Percentiles rank a stretch among this genome's conserved stretches.
These are phyloP conservation scores for Amphirosellinia nigrospora DNA, from an alignment of 495 filamentous ascomycete genomes.

Conservation along the genomic window DNA sequence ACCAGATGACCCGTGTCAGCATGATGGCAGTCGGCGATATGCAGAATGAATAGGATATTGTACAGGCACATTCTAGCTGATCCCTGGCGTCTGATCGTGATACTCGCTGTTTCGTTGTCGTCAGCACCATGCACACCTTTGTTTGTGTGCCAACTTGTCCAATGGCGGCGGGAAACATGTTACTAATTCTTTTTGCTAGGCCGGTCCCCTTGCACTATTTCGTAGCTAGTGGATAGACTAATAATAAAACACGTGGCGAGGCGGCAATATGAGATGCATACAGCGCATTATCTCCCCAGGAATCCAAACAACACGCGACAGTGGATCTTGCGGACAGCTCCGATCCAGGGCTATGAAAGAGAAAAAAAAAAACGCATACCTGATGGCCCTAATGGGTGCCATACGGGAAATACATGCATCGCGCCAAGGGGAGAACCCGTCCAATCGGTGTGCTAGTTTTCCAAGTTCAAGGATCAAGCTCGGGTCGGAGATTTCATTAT, in stretches of 20 bases:
- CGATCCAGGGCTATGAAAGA: not conserved
- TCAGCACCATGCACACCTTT: not conserved
- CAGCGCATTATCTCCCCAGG: constrained; percentile 8
- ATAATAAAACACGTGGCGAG: constrained; percentile 22
- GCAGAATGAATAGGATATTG: constrained; percentile 10
- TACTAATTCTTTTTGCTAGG: not conserved
- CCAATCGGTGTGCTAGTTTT: constrained; percentile 16
- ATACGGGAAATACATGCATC: constrained; percentile 6
- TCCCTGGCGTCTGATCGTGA: not conserved
- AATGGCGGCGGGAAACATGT: not conserved
- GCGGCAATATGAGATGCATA: constrained; percentile 24
- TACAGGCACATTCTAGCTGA: constrained; percentile 3
- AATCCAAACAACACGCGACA: constrained; percentile 20
- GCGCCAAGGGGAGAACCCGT: not conserved
- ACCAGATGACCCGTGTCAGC: constrained; percentile 20
- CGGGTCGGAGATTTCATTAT: not conserved
- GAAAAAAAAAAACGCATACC: not conserved
- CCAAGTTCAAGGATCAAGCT: not conserved
- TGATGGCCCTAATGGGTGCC: not conserved
- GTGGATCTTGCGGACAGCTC: constrained; percentile 16
- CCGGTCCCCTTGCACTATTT: not conserved
- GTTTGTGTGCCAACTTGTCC: not conserved
- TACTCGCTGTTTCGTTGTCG: not conserved
- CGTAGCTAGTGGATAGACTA: constrained; percentile 11
- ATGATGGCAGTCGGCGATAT: constrained; percentile 5